A percentile compares a stretch with the other conserved stretches of the same genome.
phyloP scores from a whole-genome alignment of 306 rosid species.

The Dalbergia oliveri region DNA sequence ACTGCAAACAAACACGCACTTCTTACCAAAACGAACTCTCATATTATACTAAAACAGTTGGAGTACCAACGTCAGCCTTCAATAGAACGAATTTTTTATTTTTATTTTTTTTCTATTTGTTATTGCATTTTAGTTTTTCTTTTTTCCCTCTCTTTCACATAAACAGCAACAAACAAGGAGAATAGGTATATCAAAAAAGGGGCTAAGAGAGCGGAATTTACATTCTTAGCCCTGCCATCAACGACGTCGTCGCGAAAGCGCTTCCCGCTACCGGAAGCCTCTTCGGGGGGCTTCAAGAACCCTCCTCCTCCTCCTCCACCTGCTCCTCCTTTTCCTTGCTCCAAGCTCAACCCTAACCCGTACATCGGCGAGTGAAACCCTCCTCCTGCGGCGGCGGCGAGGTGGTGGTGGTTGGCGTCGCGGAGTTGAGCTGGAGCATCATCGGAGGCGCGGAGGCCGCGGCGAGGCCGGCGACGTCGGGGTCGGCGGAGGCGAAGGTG shows the following conservation, averaged over 20 bases:
- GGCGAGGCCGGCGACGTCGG: conserved; percentile 58
- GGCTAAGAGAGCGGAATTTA: conserved; percentile 44
- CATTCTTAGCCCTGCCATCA: conserved; percentile 80
- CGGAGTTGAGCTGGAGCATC: conserved; percentile 95
- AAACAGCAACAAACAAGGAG: no score
- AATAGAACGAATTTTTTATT: no score
- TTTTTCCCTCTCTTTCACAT: no score
- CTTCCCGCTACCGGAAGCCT: conserved; percentile 86
- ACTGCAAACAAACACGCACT: no score
- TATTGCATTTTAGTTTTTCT: neutral
- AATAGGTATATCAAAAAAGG: no score
- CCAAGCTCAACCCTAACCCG: conserved; percentile 89
- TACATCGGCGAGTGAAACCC: conserved; percentile 72
- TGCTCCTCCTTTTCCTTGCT: conserved; percentile 75
- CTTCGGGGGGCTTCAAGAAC: conserved; percentile 83
- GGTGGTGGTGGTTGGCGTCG: conserved; percentile 69
- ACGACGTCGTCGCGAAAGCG: conserved; percentile 83
- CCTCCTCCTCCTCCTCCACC: conserved; percentile 58
- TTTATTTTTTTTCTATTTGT: neutral
- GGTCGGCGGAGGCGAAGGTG: conserved; percentile 67
- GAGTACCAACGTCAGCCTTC: neutral
- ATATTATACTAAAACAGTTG: conserved; percentile 4
- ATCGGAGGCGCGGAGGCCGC: conserved; percentile 59
- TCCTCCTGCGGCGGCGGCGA: conserved; percentile 50
- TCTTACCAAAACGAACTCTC: neutral